A percentile compares a stretch with the other conserved stretches of the same genome.
Conservation (phyloP, 2,329 filamentous ascomycete genomes). For the Juglanconis oblonga region DNA sequence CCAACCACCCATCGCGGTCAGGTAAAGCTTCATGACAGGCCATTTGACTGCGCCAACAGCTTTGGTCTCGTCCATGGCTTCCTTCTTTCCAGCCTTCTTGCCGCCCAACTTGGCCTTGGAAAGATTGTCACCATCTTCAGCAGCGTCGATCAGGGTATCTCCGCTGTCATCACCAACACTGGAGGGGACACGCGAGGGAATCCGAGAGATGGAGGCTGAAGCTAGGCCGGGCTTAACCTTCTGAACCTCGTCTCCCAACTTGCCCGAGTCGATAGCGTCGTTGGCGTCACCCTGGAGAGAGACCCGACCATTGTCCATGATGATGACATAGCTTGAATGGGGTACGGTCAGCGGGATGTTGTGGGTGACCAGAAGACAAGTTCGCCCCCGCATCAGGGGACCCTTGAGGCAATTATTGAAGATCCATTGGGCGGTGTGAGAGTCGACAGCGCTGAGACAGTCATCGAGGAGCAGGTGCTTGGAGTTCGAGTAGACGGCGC, state of each 20-base stretch:
- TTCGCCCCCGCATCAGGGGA: slow-evolving; percentile 81
- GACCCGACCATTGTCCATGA: slow-evolving; percentile 84
- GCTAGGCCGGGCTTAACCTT: slow-evolving; percentile 69
- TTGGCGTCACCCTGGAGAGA: slow-evolving; percentile 71
- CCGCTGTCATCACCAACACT: slow-evolving; percentile 64
- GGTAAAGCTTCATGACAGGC: slow-evolving; percentile 80
- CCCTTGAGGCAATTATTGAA: slow-evolving; percentile 91
- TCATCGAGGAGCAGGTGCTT: slow-evolving; percentile 90
- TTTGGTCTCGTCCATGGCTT: slow-evolving; percentile 71
- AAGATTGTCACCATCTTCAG: slow-evolving; percentile 45
- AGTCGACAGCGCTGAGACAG: slow-evolving; percentile 93
- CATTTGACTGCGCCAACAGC: slow-evolving; percentile 84
- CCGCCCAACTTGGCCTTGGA: slow-evolving; percentile 41
- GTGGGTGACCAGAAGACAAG: slow-evolving; percentile 93
- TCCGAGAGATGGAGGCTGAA: slow-evolving; percentile 68
- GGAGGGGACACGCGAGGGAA: slow-evolving; percentile 76
- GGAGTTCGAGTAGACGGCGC: slow-evolving; percentile 93
- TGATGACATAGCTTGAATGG: slow-evolving; percentile 74
- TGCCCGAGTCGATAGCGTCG: slow-evolving; percentile 81
- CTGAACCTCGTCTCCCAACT: slow-evolving; percentile 79
- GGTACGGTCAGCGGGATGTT: slow-evolving; percentile 88
- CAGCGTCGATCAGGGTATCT: slow-evolving; percentile 54
- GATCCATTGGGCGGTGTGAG: slow-evolving; percentile 97
- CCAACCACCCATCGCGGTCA: slow-evolving; percentile 90
- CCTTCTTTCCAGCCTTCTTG: slow-evolving; percentile 45